Percentiles rank a stretch among this genome's conserved stretches.
These are phyloP conservation scores for Geotrichum candidum DNA, from an alignment of 1,139 yeast genomes.

Conservation along the genomic window DNA sequence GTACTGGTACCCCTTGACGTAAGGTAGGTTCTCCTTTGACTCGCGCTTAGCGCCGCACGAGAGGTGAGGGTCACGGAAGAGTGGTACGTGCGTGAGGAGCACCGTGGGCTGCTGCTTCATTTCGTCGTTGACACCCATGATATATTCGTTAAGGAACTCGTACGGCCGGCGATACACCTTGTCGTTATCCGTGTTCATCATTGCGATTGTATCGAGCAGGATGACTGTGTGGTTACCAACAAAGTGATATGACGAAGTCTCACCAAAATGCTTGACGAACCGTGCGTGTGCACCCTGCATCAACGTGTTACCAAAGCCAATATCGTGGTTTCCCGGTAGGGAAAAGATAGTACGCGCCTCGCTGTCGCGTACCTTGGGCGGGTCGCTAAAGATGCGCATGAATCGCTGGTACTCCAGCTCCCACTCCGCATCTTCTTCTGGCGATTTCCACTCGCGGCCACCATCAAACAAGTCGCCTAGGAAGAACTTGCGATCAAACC, in stretches of 20 bases:
- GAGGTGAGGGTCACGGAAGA: slow-evolving; percentile 53
- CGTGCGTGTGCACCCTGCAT: slow-evolving; percentile 51
- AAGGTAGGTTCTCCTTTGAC: slow-evolving; percentile 48
- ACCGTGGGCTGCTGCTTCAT: slow-evolving; percentile 52
- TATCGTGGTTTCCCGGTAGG: slow-evolving; percentile 92
- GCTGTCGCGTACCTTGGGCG: slow-evolving; percentile 35
- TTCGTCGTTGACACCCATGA: slow-evolving; percentile 25
- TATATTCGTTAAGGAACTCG: slow-evolving; percentile 36
- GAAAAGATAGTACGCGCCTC: slow-evolving; percentile 39
- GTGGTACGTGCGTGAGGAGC: slow-evolving; percentile 73
- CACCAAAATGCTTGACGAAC: slow-evolving; percentile 70
- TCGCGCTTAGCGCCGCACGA: slow-evolving; percentile 69
- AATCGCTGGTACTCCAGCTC: slow-evolving; percentile 65
- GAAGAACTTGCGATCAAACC: slow-evolving; percentile 73
- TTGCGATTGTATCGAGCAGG: slow-evolving; percentile 72
- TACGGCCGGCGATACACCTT: slow-evolving; percentile 42
- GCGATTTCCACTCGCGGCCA: slow-evolving; percentile 69
- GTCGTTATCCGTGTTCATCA: slow-evolving; percentile 48
- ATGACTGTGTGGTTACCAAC: slow-evolving; percentile 76
- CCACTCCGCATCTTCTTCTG: slow-evolving; percentile 54
- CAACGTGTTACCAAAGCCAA: slow-evolving; percentile 76
- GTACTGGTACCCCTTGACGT: slow-evolving; percentile 67
- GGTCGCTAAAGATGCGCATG: slow-evolving; percentile 52
- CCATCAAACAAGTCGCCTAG: slow-evolving; percentile 94
- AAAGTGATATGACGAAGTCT: slow-evolving; percentile 48